phyloP scores from a whole-genome alignment of 768 basidiomycete species.

The Podaxis sp. region DNA sequence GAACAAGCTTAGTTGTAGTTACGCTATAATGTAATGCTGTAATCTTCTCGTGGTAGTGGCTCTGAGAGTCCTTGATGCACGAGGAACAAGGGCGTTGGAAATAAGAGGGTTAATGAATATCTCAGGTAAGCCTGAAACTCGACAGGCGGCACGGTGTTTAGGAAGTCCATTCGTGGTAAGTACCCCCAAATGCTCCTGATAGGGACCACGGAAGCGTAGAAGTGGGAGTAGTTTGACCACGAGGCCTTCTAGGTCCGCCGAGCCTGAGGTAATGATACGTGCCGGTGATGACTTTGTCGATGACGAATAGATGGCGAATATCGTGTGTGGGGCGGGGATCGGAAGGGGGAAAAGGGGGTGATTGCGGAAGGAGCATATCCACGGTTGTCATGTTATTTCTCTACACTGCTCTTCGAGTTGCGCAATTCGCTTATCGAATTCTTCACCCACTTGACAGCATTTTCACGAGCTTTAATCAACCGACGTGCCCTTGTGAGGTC shows the following conservation, averaged over 20 bases:
- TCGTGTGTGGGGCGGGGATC: neutral
- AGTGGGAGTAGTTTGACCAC: neutral
- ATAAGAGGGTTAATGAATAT: neutral
- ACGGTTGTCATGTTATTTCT: neutral
- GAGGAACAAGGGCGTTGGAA: conserved; percentile 7
- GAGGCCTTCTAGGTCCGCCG: conserved; percentile 2
- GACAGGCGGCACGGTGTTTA: neutral
- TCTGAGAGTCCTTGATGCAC: neutral
- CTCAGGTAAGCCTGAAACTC: neutral
- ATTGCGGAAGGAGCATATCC: neutral
- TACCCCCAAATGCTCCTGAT: neutral
- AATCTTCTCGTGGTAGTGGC: neutral
- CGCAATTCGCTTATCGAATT: conserved; percentile 3
- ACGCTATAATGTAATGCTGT: conserved; percentile 5
- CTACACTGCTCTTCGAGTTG: neutral
- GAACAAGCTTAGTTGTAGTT: neutral
- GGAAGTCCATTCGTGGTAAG: neutral
- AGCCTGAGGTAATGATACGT: neutral
- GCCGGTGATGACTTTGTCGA: neutral
- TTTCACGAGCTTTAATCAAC: conserved; percentile 68
- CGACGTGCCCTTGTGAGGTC: conserved; percentile 66
- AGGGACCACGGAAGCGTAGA: neutral
- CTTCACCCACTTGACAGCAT: conserved; percentile 62
- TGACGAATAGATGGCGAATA: neutral
- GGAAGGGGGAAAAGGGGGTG: neutral